Evolutionary conservation across 1,284 basidiomycete species (phyloP).

Genomic region (Acaromyces ingoldii): DNA sequence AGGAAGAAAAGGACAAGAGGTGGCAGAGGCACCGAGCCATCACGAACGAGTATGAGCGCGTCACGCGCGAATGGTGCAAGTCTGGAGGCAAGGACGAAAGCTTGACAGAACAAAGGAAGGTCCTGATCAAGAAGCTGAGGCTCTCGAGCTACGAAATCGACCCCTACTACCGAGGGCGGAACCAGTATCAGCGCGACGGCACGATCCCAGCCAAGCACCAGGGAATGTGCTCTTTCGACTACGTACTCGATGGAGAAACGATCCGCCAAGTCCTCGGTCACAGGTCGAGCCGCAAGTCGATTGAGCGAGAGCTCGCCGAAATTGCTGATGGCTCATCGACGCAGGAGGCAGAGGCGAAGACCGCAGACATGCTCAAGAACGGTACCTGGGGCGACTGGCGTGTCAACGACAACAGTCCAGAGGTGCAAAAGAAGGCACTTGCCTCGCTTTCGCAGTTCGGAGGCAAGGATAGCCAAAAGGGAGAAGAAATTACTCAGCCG

Average conservation of each 20-base stretch:
- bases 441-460: constrained; percentile 17
- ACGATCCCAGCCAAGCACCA: constrained; percentile 41
- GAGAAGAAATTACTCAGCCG: no score
- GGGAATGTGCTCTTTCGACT: constrained; percentile 37
- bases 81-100: constrained; percentile 13
- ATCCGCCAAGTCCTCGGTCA: constrained; percentile 36
- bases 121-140: constrained; percentile 47
- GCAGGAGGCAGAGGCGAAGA: constrained; percentile 16
- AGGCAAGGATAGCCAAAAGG: constrained; percentile 8
- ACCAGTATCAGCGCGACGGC: constrained; percentile 49
- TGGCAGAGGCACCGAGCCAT: constrained; percentile 39
- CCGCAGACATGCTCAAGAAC: neutral
- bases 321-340: constrained; percentile 20
- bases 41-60: constrained; percentile 42
- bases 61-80: constrained; percentile 47
- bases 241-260: constrained; percentile 38
- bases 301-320: constrained; percentile 40
- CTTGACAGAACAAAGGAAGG: constrained; percentile 29
- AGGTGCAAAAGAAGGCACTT: constrained; percentile 10
- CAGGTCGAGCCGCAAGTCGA: constrained; percentile 20
- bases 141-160: constrained; percentile 49
- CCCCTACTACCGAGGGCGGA: constrained; percentile 44
- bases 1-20: constrained; percentile 34
- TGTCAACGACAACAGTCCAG: constrained; percentile 1
- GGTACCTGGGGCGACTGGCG: constrained; percentile 2